A percentile compares a stretch with the other conserved stretches of the same genome.
phyloP scores from a whole-genome alignment of 768 basidiomycete species.

The Collybiopsis confluens region DNA sequence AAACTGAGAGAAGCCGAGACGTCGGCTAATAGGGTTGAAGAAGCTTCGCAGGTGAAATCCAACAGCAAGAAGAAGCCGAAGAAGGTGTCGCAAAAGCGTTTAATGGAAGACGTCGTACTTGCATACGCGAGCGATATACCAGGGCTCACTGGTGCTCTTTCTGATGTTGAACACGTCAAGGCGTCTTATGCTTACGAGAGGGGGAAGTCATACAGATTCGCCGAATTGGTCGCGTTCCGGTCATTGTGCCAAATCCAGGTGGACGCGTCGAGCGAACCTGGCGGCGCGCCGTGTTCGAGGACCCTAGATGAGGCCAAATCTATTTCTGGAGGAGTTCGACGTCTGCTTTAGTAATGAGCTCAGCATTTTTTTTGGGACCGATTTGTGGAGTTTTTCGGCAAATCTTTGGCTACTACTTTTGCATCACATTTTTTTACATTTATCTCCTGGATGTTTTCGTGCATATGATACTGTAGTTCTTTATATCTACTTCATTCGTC shows the following conservation, averaged over 20 bases:
- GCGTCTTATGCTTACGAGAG: conserved; percentile 51
- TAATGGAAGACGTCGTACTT: conserved; percentile 21
- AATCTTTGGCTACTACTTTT: too few relatives aligned
- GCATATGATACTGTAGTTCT: too few relatives aligned
- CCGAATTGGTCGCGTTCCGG: conserved; percentile 49
- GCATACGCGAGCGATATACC: conserved; percentile 25
- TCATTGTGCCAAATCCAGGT: conserved; percentile 57
- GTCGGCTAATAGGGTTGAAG: too few relatives aligned
- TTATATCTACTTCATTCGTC: too few relatives aligned
- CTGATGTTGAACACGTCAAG: conserved; percentile 40
- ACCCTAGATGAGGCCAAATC: conserved; percentile 1
- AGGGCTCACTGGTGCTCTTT: conserved; percentile 19
- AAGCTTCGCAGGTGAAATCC: too few relatives aligned
- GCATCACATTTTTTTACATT: too few relatives aligned
- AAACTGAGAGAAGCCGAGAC: too few relatives aligned
- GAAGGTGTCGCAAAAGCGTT: conserved; percentile 10
- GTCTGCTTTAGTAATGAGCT: neutral
- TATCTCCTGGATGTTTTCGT: too few relatives aligned
- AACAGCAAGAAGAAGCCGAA: neutral
- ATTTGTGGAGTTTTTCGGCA: too few relatives aligned
- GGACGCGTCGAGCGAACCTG: conserved; percentile 16
- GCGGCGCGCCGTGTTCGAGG: neutral
- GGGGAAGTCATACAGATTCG: conserved; percentile 30
- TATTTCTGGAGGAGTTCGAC: neutral
- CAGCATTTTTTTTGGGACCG: too few relatives aligned